Base-by-base conservation (phyloP, 1,284 basidiomycete species). In the Megacollybia platyphylla region DNA sequence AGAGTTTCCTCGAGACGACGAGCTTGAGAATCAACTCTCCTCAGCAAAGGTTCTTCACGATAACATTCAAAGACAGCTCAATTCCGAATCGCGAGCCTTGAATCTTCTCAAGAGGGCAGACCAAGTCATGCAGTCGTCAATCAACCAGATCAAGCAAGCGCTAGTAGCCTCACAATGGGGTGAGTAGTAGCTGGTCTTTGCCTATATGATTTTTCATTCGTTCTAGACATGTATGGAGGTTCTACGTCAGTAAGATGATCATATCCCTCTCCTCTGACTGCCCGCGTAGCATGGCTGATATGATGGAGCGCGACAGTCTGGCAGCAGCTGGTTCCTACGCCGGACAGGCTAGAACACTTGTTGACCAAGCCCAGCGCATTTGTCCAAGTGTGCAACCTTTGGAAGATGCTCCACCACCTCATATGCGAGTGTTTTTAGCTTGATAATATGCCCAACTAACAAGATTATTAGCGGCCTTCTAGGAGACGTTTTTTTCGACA, bases 401-500 rank as follows among this genome's bases (percentile, higher is more conserved):
- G 30, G 63, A 61, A n/a, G 50, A 55, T 4, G 50, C 66, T 26
- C 51, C 51, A 26, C 60, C 67, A 31, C 57, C 64, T n/a, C 56
- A 62, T 44, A 63, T 65, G 67, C 64, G 36, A 29, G 59, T 48
- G 9, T 6, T 20, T 28, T 38, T 17, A 26, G 9, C 28, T 27
- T 34, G 6, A n/a, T 28, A n/a, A 29, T 27, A 18, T 7, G 10
- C n/a, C n/a, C 27, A 26, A 26, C n/a, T 24, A 11, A 29, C 39
- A 44, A 13, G 20, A 10, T 3, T 40, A 7, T 29, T 36, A 63
- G 60, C 38, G 58, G 57, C 9, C 49, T 65, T 31, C 45, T 64
- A 34, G 57, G 56, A 43, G 63, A 67, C 46, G 57, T 67, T n/a
- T 58, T 67, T 45, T 67, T 67, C 45, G 64, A 66, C 45, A 62